phyloP scores from a whole-genome alignment of 371 early-diverging fungal genomes.

The Catenaria anguillulae region DNA sequence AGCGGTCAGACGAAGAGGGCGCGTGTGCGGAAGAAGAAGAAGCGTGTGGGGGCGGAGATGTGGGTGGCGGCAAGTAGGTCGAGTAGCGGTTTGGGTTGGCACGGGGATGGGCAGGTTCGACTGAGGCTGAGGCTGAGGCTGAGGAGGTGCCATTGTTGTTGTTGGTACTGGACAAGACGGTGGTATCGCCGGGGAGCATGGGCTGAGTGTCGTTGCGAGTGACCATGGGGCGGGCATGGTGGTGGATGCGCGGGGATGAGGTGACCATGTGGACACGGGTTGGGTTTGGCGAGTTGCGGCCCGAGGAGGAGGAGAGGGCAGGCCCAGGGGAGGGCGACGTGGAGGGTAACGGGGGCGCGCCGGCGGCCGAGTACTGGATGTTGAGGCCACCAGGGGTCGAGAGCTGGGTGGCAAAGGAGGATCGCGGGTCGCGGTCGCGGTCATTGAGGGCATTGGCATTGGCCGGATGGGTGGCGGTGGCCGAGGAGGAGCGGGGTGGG shows the following conservation, averaged over 20 bases:
- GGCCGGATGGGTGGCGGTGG: too few species aligned
- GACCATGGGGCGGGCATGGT: too few species aligned
- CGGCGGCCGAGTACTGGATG: background rate
- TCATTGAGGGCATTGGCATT: too few species aligned
- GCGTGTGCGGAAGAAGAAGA: background rate
- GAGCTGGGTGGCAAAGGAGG: background rate
- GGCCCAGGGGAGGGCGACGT: background rate
- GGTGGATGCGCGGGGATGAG: too few species aligned
- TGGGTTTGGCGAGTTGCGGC: too few species aligned
- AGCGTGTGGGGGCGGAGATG: background rate
- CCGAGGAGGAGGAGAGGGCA: background rate
- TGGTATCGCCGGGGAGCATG: too few species aligned
- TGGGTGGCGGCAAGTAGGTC: background rate
- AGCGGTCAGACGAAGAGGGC: background rate
- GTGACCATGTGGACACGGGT: too few species aligned
- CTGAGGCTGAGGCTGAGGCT: background rate
- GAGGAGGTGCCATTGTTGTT: background rate
- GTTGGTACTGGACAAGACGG: too few species aligned
- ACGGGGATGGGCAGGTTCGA: background rate
- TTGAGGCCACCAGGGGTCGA: background rate
- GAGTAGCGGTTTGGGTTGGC: conserved; percentile 3
- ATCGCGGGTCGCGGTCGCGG: background rate
- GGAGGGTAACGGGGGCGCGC: too few species aligned
- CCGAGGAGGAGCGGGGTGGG: too few species aligned
- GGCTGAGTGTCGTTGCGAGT: too few species aligned